Conservation (phyloP, 805 yeast genomes). For the Cyberlindnera xylosilytica region DNA sequence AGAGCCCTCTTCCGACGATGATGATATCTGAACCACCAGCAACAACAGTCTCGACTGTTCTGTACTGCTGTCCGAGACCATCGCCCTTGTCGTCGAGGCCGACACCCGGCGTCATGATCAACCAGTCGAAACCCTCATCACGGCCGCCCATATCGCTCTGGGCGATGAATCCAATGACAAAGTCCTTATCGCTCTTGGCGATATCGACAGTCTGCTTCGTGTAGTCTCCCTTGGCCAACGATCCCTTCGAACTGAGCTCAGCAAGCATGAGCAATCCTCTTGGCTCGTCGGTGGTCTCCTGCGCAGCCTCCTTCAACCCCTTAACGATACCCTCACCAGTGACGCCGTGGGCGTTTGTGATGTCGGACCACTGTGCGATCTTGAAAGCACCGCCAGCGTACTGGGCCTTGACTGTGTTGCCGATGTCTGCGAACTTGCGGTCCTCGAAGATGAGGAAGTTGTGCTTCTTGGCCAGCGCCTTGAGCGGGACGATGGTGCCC, state of each 20-base stretch:
- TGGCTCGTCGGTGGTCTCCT: slow-evolving; percentile 65
- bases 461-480: slow-evolving; percentile 72
- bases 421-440: slow-evolving; percentile 97
- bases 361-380: slow-evolving; percentile 93
- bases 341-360: slow-evolving; percentile 96
- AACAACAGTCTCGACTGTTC: slow-evolving; percentile 85
- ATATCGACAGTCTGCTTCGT: slow-evolving; percentile 85
- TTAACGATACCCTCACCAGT: slow-evolving; percentile 92
- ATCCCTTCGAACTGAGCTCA: slow-evolving; percentile 90
- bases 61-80: slow-evolving; percentile 91
- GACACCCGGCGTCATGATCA: slow-evolving; percentile 97
- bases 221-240: slow-evolving; percentile 90
- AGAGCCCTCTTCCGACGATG: slow-evolving; percentile 97
- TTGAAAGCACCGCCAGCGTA: slow-evolving; percentile 86
- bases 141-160: slow-evolving; percentile 83
- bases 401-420: slow-evolving; percentile 94
- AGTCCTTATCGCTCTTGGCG: slow-evolving; percentile 80
- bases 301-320: slow-evolving; percentile 80
- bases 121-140: slow-evolving; percentile 89
- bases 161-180: slow-evolving; percentile 96
- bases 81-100: slow-evolving; percentile 97
- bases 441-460: slow-evolving; percentile 93
- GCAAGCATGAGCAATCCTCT: slow-evolving; percentile 94
- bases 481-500: slow-evolving; percentile 70
- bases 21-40: slow-evolving; percentile 88